phyloP scores from a whole-genome alignment of 2,329 filamentous ascomycete genomes.

The Colletotrichum abscissum region DNA sequence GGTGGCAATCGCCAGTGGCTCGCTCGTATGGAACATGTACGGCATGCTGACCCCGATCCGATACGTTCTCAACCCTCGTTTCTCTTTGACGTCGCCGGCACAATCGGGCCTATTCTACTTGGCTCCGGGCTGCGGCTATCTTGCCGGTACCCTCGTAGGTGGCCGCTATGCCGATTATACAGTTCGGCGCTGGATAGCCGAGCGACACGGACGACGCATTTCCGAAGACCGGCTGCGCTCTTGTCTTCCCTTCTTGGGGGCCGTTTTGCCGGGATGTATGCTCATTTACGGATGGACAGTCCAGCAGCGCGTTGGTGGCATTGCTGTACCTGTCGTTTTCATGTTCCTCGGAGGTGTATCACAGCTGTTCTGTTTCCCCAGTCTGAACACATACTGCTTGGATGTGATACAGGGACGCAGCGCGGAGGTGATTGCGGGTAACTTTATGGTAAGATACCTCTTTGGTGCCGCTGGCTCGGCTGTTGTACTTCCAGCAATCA shows the following conservation, averaged over 20 bases:
- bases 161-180: constrained; percentile 74
- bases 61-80: constrained; percentile 78
- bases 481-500: constrained; percentile 78
- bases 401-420: constrained; percentile 34
- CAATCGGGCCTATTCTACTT: constrained; percentile 77
- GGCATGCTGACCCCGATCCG: constrained; percentile 75
- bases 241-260: constrained; percentile 68
- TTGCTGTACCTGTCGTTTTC: constrained; percentile 68
- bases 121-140: constrained; percentile 74
- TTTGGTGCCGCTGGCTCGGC: constrained; percentile 79
- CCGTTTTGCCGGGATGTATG: constrained; percentile 72
- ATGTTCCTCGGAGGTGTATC: constrained; percentile 78
- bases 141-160: constrained; percentile 74
- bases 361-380: constrained; percentile 77
- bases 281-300: constrained; percentile 73
- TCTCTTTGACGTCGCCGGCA: constrained; percentile 71
- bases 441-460: constrained; percentile 82
- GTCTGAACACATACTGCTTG: constrained; percentile 68
- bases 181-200: constrained; percentile 69
- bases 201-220: constrained; percentile 65
- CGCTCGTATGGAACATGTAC: constrained; percentile 80
- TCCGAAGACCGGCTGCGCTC: constrained; percentile 77
- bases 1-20: constrained; percentile 66
- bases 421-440: constrained; percentile 67
- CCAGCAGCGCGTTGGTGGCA: constrained; percentile 40